These are phyloP conservation scores for Lignosus rhinocerotis DNA, from an alignment of 1,284 basidiomycete genomes.

Conservation along the genomic window DNA sequence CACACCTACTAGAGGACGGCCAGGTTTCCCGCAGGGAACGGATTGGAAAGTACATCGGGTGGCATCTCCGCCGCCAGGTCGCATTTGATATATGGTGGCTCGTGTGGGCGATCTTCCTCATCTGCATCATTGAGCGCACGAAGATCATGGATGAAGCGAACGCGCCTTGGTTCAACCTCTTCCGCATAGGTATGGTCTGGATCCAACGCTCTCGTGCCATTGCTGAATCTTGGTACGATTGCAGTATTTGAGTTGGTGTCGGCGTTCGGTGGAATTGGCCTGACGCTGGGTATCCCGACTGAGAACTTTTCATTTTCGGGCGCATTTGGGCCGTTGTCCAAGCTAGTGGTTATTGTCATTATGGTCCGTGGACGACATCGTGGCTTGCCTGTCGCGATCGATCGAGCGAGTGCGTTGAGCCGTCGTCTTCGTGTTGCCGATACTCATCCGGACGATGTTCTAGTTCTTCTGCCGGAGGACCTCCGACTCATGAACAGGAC, in stretches of 20 bases:
- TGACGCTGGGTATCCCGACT: conserved; percentile 53
- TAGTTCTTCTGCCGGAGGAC: conserved; percentile 12
- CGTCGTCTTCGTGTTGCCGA: background rate
- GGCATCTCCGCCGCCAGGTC: conserved; percentile 71
- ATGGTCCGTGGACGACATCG: conserved; percentile 64
- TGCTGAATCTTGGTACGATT: background rate
- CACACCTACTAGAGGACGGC: conserved; percentile 36
- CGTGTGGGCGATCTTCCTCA: conserved; percentile 61
- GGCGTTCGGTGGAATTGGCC: conserved; percentile 61
- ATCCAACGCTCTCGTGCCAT: background rate
- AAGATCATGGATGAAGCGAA: conserved; percentile 56
- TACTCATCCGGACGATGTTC: background rate
- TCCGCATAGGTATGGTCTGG: conserved; percentile 36
- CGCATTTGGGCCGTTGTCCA: conserved; percentile 51
- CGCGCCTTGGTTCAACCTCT: conserved; percentile 64
- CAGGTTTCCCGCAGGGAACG: conserved; percentile 42
- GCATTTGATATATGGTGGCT: conserved; percentile 64
- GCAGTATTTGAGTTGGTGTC: conserved; percentile 55
- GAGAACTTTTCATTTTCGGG: conserved; percentile 49
- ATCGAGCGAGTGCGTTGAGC: conserved; percentile 38
- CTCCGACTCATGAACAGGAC: background rate
- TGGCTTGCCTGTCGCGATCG: conserved; percentile 52
- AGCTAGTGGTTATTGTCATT: conserved; percentile 57
- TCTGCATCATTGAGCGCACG: conserved; percentile 67
- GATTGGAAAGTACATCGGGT: conserved; percentile 55